Percentiles rank a stretch among this genome's conserved stretches.
These are phyloP conservation scores for Spathaspora passalidarum DNA, from an alignment of 805 yeast genomes.

Conservation along the genomic window DNA sequence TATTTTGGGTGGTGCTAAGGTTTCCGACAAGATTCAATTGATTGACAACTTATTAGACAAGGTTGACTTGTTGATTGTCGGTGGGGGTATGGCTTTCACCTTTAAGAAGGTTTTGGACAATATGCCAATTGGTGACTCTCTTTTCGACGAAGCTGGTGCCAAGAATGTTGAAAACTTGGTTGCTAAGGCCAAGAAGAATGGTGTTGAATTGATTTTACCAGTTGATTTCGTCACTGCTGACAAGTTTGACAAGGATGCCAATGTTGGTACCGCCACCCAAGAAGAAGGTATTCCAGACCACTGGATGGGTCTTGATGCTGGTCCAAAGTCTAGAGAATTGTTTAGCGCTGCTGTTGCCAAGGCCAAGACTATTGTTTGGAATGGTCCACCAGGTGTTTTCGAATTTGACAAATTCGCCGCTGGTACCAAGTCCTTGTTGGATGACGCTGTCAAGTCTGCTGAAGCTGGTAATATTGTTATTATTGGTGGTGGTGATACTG, in stretches of 20 bases:
- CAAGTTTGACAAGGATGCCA: constrained; percentile 88
- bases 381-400: constrained; percentile 99
- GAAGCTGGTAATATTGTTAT: constrained; percentile 90
- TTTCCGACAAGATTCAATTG: constrained; percentile 96
- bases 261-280: constrained; percentile 78
- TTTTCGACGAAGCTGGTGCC: constrained; percentile 92
- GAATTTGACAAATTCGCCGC: constrained; percentile 90
- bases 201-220: constrained; percentile 91
- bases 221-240: constrained; percentile 96
- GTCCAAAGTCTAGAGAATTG: constrained; percentile 81
- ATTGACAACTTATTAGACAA: constrained; percentile 96
- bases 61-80: constrained; percentile 90
- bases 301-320: constrained; percentile 95
- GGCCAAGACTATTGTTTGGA: constrained; percentile 99
- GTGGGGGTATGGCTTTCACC: constrained; percentile 99
- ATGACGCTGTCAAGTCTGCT: constrained; percentile 83
- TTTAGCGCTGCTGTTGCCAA: constrained; percentile 80
- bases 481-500: constrained; percentile 99
- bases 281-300: constrained; percentile 91
- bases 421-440: constrained; percentile 90
- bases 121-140: constrained; percentile 86
- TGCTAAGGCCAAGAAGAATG: constrained; percentile 94
- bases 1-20: constrained; percentile 99
- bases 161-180: constrained; percentile 89
- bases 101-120: constrained; percentile 90